Percentiles rank a stretch among this genome's conserved stretches.
Conservation (phyloP, 2,329 filamentous ascomycete genomes). For the Metarhizium robertsii region DNA sequence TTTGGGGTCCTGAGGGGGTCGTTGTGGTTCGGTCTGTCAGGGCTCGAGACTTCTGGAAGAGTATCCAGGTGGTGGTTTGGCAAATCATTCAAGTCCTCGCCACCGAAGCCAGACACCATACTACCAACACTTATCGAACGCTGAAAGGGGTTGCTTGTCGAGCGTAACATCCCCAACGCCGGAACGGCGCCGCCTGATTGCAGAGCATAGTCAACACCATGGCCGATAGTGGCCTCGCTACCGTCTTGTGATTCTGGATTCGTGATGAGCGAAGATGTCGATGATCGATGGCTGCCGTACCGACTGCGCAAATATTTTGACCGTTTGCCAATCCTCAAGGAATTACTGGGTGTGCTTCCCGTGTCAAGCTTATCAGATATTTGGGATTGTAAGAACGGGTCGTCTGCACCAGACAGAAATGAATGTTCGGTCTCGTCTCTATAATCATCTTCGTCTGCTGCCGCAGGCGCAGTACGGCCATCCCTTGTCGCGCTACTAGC, state of each 20-base stretch:
- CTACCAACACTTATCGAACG: slow-evolving; percentile 82
- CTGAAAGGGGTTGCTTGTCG: slow-evolving; percentile 49
- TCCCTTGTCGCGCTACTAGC: slow-evolving; percentile 20
- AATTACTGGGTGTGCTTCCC: slow-evolving; percentile 36
- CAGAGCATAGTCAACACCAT: slow-evolving; percentile 66
- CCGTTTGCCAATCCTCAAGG: slow-evolving; percentile 33
- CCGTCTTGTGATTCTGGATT: slow-evolving; percentile 46
- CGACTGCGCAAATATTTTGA: slow-evolving; percentile 51
- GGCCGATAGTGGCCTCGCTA: slow-evolving; percentile 64
- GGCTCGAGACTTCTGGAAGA: slow-evolving; percentile 38
- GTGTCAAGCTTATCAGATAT: slow-evolving; percentile 28
- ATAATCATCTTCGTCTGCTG: slow-evolving; percentile 11
- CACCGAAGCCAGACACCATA: slow-evolving; percentile 61
- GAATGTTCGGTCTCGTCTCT: slow-evolving; percentile 19
- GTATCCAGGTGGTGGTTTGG: slow-evolving; percentile 37
- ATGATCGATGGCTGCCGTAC: slow-evolving; percentile 49
- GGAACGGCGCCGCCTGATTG: slow-evolving; percentile 72
- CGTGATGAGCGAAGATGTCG: slow-evolving; percentile 48
- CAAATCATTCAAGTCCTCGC: slow-evolving; percentile 45
- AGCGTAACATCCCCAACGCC: slow-evolving; percentile 38
- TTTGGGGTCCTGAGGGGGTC: slow-evolving; percentile 61
- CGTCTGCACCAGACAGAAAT: slow-evolving; percentile 18
- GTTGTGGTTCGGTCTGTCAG: slow-evolving; percentile 27
- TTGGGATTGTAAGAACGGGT: slow-evolving; percentile 21
- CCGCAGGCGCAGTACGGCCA: neutral